A percentile compares a stretch with the other conserved stretches of the same genome.
phyloP scores from a whole-genome alignment of 805 yeast species.

The Candida maesae region DNA sequence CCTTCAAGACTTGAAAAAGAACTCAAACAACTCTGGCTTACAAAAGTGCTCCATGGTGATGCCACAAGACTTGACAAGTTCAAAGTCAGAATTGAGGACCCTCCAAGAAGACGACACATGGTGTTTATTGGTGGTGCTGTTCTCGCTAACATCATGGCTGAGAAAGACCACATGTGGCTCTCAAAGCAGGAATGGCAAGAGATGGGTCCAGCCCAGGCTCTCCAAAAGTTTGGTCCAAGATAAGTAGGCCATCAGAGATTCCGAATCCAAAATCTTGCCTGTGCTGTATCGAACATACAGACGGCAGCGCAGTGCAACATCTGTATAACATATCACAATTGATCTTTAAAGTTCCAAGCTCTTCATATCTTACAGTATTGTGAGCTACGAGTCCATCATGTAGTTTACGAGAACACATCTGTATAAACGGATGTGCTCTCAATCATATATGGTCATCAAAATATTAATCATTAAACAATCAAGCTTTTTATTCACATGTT shows the following conservation, averaged over 20 bases:
- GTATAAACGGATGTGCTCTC: no score
- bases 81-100: constrained; percentile 96
- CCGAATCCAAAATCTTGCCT: no score
- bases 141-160: constrained; percentile 95
- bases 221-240: constrained; percentile 90
- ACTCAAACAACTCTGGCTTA: constrained; percentile 92
- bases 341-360: neutral
- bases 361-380: neutral
- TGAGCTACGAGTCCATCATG: neutral
- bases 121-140: constrained; percentile 99
- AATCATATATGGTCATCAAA: no score
- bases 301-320: no score
- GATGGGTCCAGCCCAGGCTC: constrained; percentile 74
- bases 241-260: no score
- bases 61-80: constrained; percentile 83
- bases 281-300: no score
- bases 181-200: constrained; percentile 97
- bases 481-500: constrained; percentile 15
- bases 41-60: constrained; percentile 82
- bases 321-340: no score
- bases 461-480: constrained; percentile 1
- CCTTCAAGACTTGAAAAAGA: constrained; percentile 96
- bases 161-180: constrained; percentile 98
- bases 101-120: constrained; percentile 98
- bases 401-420: no score